A percentile compares a stretch with the other conserved stretches of the same genome.
phyloP scores from a whole-genome alignment of 139 green algal genomes.

The Spirogloea muscicola region DNA sequence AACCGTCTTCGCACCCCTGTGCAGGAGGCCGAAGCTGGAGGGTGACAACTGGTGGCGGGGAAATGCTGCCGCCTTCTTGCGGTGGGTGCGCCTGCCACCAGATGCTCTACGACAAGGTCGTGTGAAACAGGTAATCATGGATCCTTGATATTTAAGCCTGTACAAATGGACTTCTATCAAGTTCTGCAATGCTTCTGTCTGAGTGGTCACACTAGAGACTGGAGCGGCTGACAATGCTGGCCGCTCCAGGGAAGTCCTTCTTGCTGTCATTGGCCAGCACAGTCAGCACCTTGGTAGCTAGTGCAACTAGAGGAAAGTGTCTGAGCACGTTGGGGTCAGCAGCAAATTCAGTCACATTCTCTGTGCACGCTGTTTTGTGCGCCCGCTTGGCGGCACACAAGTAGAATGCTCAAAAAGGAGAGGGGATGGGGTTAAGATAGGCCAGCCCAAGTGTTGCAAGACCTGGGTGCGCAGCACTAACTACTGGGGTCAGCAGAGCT shows the following conservation, averaged over 20 bases:
- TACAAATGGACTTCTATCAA: background rate
- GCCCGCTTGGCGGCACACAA: no score
- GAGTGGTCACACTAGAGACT: background rate
- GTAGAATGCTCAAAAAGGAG: background rate
- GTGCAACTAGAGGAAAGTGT: background rate
- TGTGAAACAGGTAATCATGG: constrained; percentile 19
- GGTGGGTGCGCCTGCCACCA: constrained; percentile 14
- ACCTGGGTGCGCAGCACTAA: background rate
- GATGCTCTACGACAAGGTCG: constrained; percentile 12
- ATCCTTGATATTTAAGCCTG: background rate
- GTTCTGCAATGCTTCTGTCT: background rate
- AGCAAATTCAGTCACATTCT: no score
- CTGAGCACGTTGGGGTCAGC: no score
- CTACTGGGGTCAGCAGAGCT: background rate
- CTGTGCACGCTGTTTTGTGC: no score
- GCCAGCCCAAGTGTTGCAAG: no score
- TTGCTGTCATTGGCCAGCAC: background rate
- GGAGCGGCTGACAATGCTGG: background rate
- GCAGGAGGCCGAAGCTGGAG: constrained; percentile 25
- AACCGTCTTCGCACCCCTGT: background rate
- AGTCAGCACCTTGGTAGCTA: background rate
- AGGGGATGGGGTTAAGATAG: background rate
- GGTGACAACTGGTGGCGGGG: constrained; percentile 43
- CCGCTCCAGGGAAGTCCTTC: background rate
- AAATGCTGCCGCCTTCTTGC: constrained; percentile 31